phyloP scores from a whole-genome alignment of 2,329 filamentous ascomycete genomes.

The Xylaria sp. region DNA sequence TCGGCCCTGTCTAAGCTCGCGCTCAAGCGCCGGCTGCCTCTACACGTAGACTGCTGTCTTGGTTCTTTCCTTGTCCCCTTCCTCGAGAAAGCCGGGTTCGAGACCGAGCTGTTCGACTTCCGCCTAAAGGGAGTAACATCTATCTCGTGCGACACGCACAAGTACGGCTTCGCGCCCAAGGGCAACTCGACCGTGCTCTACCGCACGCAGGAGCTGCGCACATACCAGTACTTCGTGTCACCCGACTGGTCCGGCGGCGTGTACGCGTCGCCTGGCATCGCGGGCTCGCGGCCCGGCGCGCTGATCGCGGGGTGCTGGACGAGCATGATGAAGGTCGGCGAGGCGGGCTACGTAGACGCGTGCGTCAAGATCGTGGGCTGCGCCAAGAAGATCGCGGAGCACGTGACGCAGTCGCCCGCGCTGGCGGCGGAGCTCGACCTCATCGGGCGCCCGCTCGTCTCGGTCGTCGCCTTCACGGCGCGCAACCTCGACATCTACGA shows the following conservation, averaged over 20 bases:
- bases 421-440: constrained; percentile 80
- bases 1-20: constrained; percentile 85
- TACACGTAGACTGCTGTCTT: constrained; percentile 98
- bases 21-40: constrained; percentile 78
- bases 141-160: constrained; percentile 97
- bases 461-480: constrained; percentile 89
- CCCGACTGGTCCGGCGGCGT: constrained; percentile 96
- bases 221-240: constrained; percentile 96
- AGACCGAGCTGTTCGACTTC: constrained; percentile 91
- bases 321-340: constrained; percentile 87
- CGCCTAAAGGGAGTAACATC: constrained; percentile 91
- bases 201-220: constrained; percentile 79
- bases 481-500: constrained; percentile 88
- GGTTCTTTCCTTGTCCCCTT: constrained; percentile 95
- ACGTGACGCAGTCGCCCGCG: constrained; percentile 75
- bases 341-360: constrained; percentile 86
- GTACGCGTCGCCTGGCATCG: constrained; percentile 92
- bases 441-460: constrained; percentile 86
- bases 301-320: constrained; percentile 98
- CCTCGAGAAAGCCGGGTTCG: constrained; percentile 93
- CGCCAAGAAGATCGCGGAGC: constrained; percentile 82
- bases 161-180: constrained; percentile 98
- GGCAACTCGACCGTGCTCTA: constrained; percentile 95
- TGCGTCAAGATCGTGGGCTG: constrained; percentile 90
- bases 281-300: constrained; percentile 90